Conservation (phyloP, 306 rosid genomes). For the apple (Malus domestica) region ASM211411v1 NC_041791.1:32406501-32407000, state of each 20-base stretch:
- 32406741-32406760: background rate
- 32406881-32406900: background rate
- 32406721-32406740: background rate
- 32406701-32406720: background rate
- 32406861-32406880: background rate
- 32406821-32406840: background rate
- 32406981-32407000: background rate
- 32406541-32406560: background rate
- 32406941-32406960: background rate
- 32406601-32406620: background rate
- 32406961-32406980: slow-evolving; percentile 8
- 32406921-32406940: background rate
- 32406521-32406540: background rate
- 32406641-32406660: background rate
- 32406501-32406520: background rate
- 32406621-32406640: background rate
- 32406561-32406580: background rate
- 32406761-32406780: background rate
- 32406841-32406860: background rate
- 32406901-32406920: background rate
- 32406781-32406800: background rate
- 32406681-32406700: background rate
- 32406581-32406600: background rate
- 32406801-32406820: background rate
- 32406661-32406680: background rate